Conservation (phyloP, 2,329 filamentous ascomycete species). For the Penicillium sp. region DNA sequence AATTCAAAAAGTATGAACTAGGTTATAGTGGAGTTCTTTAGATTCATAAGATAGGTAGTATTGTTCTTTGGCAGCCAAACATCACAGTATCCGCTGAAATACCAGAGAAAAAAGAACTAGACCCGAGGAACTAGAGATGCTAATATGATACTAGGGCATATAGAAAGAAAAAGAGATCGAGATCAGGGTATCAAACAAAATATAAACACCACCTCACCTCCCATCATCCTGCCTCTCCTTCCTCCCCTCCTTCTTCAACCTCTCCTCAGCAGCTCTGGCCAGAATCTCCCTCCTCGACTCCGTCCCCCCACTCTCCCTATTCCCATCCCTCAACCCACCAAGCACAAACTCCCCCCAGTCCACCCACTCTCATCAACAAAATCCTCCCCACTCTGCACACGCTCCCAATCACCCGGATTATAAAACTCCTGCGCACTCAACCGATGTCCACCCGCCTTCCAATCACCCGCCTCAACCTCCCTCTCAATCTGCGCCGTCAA, state of each 20-base stretch:
- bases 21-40: no score
- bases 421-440: conserved; percentile 57
- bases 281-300: conserved; percentile 68
- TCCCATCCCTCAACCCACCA: conserved; percentile 49
- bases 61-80: no score
- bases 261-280: conserved; percentile 67
- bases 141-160: no score
- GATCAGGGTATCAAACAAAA: conserved; percentile 3
- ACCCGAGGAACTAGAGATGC: no score
- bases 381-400: conserved; percentile 47
- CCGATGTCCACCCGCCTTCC: conserved; percentile 63
- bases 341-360: conserved; percentile 72
- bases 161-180: not conserved
- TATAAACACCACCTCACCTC: conserved; percentile 4
- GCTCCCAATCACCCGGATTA: conserved; percentile 54
- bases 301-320: conserved; percentile 39
- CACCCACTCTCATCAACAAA: conserved; percentile 67
- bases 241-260: conserved; percentile 50
- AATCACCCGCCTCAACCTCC: conserved; percentile 77
- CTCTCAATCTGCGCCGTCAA: conserved; percentile 79
- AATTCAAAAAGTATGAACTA: no score
- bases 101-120: no score
- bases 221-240: conserved; percentile 29
- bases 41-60: no score
- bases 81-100: no score